Evolutionary conservation across 345 rosid genomes (phyloP).

Genomic region (Populus nigra): DNA sequence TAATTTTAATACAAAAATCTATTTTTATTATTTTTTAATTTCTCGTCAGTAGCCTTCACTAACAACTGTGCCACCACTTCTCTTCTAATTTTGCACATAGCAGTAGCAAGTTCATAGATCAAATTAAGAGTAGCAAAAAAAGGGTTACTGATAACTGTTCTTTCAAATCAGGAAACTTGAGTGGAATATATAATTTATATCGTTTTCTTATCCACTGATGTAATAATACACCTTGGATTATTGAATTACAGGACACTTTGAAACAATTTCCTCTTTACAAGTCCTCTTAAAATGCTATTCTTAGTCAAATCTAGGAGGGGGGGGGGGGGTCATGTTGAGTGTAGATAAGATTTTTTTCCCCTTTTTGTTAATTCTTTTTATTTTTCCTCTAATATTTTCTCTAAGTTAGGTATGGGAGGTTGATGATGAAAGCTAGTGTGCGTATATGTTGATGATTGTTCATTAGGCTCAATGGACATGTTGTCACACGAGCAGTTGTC

Average conservation of each 20-base stretch:
- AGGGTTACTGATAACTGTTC: not conserved
- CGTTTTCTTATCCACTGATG: not conserved
- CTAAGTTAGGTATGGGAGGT: not conserved
- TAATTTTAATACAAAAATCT: too few species aligned
- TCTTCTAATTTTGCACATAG: not conserved
- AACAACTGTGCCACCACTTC: too few species aligned
- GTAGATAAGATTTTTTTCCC: too few species aligned
- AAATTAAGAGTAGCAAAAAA: too few species aligned
- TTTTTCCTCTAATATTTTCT: not conserved
- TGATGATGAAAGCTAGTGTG: not conserved
- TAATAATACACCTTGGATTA: not conserved
- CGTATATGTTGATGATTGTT: not conserved
- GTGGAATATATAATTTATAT: not conserved
- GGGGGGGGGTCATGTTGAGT: not conserved
- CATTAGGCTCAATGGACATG: not conserved
- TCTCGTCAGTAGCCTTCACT: not conserved
- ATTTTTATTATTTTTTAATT: too few species aligned
- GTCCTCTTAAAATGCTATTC: not conserved
- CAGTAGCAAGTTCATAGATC: not conserved
- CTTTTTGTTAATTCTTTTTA: not conserved
- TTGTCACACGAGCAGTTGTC: not conserved
- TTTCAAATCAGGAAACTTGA: not conserved
- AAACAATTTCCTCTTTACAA: not conserved
- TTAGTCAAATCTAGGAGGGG: not conserved
- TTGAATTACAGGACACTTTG: not conserved